These are phyloP conservation scores for Fusarium kyushuense DNA, from an alignment of 2,329 filamentous ascomycete genomes.

Conservation along the genomic window DNA sequence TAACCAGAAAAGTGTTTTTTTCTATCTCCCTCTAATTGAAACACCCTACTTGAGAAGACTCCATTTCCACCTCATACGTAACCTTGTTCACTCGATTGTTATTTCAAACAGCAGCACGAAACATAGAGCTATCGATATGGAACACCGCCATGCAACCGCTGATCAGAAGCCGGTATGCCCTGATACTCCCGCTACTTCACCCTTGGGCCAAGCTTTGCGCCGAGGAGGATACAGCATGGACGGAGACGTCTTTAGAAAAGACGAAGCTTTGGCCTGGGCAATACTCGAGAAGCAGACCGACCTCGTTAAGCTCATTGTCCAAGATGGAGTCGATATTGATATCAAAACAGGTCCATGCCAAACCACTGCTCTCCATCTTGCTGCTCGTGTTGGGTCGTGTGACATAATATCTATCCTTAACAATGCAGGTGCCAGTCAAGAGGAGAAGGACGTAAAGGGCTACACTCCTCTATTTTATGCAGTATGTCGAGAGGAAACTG, in stretches of 20 bases:
- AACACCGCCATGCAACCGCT: not conserved
- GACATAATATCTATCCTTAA: not conserved
- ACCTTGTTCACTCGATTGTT: too few species aligned
- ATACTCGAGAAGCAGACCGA: not conserved
- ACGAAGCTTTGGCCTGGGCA: not conserved
- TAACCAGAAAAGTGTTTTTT: too few species aligned
- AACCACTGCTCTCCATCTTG: not conserved
- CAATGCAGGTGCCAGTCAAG: not conserved
- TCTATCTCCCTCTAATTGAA: too few species aligned
- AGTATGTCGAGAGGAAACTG: fast-evolving
- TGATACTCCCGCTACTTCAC: fast-evolving
- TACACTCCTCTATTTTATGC: fast-evolving
- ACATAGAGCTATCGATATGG: too few species aligned
- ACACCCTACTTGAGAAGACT: too few species aligned
- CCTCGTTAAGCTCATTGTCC: not conserved
- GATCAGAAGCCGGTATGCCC: not conserved
- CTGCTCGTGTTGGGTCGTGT: not conserved
- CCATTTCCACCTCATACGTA: too few species aligned
- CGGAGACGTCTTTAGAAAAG: not conserved
- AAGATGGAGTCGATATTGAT: not conserved
- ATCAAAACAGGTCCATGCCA: not conserved
- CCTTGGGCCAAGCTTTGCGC: not conserved
- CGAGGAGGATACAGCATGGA: not conserved
- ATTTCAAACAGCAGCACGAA: too few species aligned
- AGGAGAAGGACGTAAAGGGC: fast-evolving